Evolutionary conservation across 2,329 filamentous ascomycete genomes (phyloP), one percentile per base, ranked within the genome.

Genomic region (Aspergillus pseudotamarii): DNA sequence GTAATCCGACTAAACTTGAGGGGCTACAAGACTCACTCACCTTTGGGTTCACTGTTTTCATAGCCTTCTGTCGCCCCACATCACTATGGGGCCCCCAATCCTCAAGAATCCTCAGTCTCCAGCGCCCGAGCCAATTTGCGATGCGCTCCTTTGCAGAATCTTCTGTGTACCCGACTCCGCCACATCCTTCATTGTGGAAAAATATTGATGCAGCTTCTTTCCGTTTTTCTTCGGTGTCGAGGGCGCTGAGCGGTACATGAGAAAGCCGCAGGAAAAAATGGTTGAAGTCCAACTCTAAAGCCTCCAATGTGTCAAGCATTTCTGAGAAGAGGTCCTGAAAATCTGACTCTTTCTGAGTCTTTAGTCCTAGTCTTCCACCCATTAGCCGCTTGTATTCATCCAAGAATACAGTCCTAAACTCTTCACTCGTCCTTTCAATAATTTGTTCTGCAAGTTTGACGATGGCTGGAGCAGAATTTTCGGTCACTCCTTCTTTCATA

Each of bases 1-100:
- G 3, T 19, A 19, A 21, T 41, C 16, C 32, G 16, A 14, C n/a
- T 16, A n/a, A 36, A 36, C 3, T 16, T 4, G 10, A 55, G n/a
- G 26, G 26, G 3, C 23, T 30, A 10, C 21, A 57, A 53, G 5
- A 64, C 74, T 68, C 9, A 12, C 30, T 32, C 74, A 85, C 84
- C 62, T 92, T 97, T 2, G 95, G 95, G 74, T 99, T 99, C 26
- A 94, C 91, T 30, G 81, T 83, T 80, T 91, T 92, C 95, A 98
- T 98, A 14, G 86, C 86, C 34, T 74, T 77, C 63, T 88, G 86
- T 65, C 94, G 84, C 70, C 90, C 86, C 3, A 79, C 81, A 54
- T 96, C 89, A 19, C 78, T 79, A 4, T 82, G 82, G 8, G 83
- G 81, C 3, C 85, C 85, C 92, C 92, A 96, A 71, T 97, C 93